Evolutionary conservation across 805 yeast species (phyloP).

Genomic region (Kuraishia hungarica): DNA sequence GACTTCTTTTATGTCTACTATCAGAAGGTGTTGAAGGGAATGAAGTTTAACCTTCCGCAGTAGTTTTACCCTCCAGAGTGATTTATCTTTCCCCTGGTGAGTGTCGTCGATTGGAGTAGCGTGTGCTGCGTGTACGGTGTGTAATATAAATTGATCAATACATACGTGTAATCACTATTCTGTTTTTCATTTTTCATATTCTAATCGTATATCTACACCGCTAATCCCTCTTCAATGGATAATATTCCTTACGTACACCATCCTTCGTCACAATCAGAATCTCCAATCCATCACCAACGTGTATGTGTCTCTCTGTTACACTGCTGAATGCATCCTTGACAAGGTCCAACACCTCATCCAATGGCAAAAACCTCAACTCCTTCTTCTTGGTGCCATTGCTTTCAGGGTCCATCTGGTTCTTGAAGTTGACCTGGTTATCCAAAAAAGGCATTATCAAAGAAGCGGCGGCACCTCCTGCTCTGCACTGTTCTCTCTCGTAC

Average conservation of each 20-base stretch:
- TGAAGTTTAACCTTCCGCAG: conserved; percentile 53
- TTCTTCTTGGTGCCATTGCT: conserved; percentile 59
- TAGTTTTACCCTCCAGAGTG: conserved; percentile 4
- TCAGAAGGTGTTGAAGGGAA: conserved; percentile 68
- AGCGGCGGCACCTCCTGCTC: conserved; percentile 98
- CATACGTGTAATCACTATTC: too few relatives aligned
- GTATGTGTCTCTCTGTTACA: conserved; percentile 97
- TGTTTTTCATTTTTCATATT: too few relatives aligned
- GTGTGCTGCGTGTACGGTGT: neutral
- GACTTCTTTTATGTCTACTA: conserved; percentile 95
- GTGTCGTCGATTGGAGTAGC: too few relatives aligned
- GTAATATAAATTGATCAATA: neutral
- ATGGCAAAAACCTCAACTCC: conserved; percentile 51
- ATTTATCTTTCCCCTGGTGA: too few relatives aligned
- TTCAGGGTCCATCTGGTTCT: conserved; percentile 83
- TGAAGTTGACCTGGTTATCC: conserved; percentile 94
- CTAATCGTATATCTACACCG: too few relatives aligned
- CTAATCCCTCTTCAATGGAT: conserved; percentile 82
- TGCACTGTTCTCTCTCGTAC: conserved; percentile 92
- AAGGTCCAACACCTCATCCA: conserved; percentile 80
- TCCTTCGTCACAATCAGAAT: conserved; percentile 87
- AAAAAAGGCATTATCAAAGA: conserved; percentile 93
- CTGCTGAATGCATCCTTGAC: conserved; percentile 93
- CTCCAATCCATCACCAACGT: conserved; percentile 95
- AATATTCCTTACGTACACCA: conserved; percentile 78